Evolutionary conservation across 192 early-diverging fungal genomes (phyloP), one percentile per base, ranked within the genome.

Genomic region (Linnemannia elongata): DNA sequence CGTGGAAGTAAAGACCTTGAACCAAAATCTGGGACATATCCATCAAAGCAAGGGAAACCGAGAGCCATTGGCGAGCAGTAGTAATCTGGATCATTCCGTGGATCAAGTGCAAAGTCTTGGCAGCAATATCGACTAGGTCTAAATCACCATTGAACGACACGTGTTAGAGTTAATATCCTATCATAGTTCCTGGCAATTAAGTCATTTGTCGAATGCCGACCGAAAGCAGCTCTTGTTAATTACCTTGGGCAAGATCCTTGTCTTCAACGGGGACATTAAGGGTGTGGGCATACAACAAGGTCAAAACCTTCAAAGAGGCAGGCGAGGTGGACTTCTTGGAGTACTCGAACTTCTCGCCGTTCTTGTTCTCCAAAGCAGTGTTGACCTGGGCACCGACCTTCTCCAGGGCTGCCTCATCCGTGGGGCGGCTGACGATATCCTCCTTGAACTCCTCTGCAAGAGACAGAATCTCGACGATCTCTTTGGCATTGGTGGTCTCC

Each of bases 61-160:
- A 89, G 41, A 97, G 91, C 98, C 98, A 99, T 78, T 94, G 94
- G 83, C 96, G 93, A 24, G 95, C 93, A 42, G 93, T 93, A 17
- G 97, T 92, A 70, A 99, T 97, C 82, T 97, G 97, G 35, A 98
- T 89, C 89, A 99, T 87, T 20, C 98, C 99, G 69, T 94, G 92
- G 36, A 98, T 85, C 44, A 99, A 92, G 41, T 93, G 93, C 44
- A 95, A 88, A 18, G 96, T 91, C 49, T 90, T 94, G 83, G 94
- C 90, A 18, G 96, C 93, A 74, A 98, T 95, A 75, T 94, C 91
- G 73, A 89, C 90, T 91, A 95, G 94, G 85, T 93, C 92, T 91
- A 73, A 88, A 86, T 15, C 57, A 89, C 85, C 24, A 35, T 79
- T 73, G 24, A 69, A 87, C 47, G 22, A 8, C 36, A 39, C 10